Conservation (phyloP, 2,329 filamentous ascomycete species). For the Penicillium occitanis region DNA sequence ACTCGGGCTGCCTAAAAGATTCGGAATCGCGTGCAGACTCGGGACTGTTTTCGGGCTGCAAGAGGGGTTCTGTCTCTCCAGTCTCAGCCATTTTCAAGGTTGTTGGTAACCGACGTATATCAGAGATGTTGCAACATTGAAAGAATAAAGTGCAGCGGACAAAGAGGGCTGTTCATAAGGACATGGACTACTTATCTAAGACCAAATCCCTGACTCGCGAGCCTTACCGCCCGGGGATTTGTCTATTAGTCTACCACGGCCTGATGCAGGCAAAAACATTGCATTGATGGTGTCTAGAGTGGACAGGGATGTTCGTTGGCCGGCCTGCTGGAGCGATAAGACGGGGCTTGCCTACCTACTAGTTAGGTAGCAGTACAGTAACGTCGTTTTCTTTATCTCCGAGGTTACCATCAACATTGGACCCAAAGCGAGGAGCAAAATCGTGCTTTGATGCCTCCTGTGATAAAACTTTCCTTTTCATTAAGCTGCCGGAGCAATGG, state of each 20-base stretch:
- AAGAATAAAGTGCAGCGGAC: conserved; percentile 6
- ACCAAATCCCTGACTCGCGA: not conserved
- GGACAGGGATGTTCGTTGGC: not conserved
- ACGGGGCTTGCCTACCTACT: not conserved
- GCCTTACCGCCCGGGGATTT: too few relatives aligned
- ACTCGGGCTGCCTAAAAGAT: conserved; percentile 7
- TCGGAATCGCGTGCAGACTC: not conserved
- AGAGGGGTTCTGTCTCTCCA: conserved; percentile 10
- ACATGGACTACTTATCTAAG: conserved; percentile 4
- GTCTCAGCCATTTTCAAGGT: conserved; percentile 7
- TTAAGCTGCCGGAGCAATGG: conserved; percentile 9
- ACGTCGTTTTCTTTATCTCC: conserved; percentile 2
- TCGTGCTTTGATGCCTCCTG: not conserved
- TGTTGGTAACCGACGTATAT: not conserved
- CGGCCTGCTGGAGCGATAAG: conserved; percentile 4
- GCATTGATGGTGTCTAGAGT: too few relatives aligned
- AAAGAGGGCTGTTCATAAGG: conserved; percentile 5
- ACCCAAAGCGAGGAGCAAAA: conserved; percentile 7
- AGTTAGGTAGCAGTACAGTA: not conserved
- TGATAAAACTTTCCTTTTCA: not conserved
- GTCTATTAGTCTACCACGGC: too few relatives aligned
- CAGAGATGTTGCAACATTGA: not conserved
- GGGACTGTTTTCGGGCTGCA: conserved; percentile 4
- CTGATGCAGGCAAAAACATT: too few relatives aligned
- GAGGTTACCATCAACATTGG: not conserved